Percentiles rank a stretch among this genome's conserved stretches.
Evolutionary conservation across 2,329 filamentous ascomycete genomes (phyloP).

Genomic region (Colletotrichum karsti): DNA sequence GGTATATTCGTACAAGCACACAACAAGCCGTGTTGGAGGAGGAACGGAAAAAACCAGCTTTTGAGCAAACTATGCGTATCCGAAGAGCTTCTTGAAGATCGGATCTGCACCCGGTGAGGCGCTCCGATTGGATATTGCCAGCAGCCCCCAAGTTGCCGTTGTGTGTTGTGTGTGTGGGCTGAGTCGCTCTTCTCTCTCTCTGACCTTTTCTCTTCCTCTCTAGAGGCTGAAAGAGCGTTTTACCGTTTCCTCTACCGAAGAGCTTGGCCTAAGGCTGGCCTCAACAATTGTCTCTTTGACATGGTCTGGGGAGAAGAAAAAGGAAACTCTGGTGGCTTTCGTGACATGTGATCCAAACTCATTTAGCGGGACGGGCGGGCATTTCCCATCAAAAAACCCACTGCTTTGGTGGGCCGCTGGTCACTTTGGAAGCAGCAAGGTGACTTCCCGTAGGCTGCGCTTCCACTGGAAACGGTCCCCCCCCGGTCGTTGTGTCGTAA

Average conservation of each 20-base stretch:
- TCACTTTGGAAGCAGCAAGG: not conserved
- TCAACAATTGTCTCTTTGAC: constrained; percentile 4
- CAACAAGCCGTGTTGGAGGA: no score
- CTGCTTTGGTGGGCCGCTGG: constrained; percentile 8
- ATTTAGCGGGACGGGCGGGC: constrained; percentile 16
- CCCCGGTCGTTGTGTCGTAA: constrained; percentile 21
- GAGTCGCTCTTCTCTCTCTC: not conserved
- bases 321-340: not conserved
- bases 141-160: not conserved
- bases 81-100: not conserved
- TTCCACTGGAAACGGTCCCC: constrained; percentile 12
- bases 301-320: not conserved
- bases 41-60: no score
- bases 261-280: not conserved
- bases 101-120: not conserved
- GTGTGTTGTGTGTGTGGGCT: not conserved
- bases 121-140: not conserved
- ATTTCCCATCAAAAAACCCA: constrained; percentile 7
- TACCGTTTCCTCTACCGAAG: not conserved
- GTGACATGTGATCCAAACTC: constrained; percentile 9
- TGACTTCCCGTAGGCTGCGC: not conserved
- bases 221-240: not conserved
- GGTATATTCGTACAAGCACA: not conserved
- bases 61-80: not conserved
- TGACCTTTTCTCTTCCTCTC: not conserved